These are phyloP conservation scores for Cryoendolithus antarcticus DNA, from an alignment of 2,329 filamentous ascomycete species.

Conservation along the genomic window DNA sequence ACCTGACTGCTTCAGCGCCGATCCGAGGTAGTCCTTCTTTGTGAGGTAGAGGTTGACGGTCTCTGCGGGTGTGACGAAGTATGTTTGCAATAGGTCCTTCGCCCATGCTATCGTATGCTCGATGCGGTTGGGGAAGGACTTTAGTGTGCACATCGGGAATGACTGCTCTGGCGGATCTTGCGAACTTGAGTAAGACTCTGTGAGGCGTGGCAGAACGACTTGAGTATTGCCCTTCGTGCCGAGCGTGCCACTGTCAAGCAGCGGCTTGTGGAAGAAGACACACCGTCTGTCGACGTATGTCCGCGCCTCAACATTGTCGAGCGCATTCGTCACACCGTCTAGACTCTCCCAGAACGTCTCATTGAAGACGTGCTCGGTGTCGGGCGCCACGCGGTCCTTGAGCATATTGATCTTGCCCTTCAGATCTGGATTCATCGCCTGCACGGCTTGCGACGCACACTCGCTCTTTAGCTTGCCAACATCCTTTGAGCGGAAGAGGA, in stretches of 20 bases:
- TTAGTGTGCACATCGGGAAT: slow-evolving; percentile 96
- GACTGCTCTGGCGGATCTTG: slow-evolving; percentile 97
- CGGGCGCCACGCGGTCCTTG: slow-evolving; percentile 78
- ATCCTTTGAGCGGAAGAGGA: slow-evolving; percentile 85
- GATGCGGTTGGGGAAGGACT: slow-evolving; percentile 95
- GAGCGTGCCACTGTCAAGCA: slow-evolving; percentile 94
- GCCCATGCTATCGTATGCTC: slow-evolving; percentile 99
- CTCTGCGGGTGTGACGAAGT: slow-evolving; percentile 86
- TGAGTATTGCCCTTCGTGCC: slow-evolving; percentile 98
- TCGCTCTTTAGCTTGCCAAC: slow-evolving; percentile 97
- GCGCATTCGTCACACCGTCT: slow-evolving; percentile 88
- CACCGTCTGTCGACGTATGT: slow-evolving; percentile 94
- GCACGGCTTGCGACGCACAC: slow-evolving; percentile 76
- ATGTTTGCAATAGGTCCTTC: slow-evolving; percentile 86
- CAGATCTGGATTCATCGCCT: slow-evolving; percentile 91
- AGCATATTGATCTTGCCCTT: slow-evolving; percentile 72
- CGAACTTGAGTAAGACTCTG: slow-evolving; percentile 93
- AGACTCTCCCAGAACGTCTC: slow-evolving; percentile 80
- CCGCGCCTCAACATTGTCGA: slow-evolving; percentile 94
- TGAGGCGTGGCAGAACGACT: slow-evolving; percentile 79
- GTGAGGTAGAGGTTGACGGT: slow-evolving; percentile 82
- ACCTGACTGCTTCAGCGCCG: slow-evolving; percentile 82
- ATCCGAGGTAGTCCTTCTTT: slow-evolving; percentile 79
- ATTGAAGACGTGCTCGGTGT: slow-evolving; percentile 90
- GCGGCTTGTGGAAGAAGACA: slow-evolving; percentile 94